phyloP scores from a whole-genome alignment of 768 basidiomycete genomes.

The Agrocybe praecox region DNA sequence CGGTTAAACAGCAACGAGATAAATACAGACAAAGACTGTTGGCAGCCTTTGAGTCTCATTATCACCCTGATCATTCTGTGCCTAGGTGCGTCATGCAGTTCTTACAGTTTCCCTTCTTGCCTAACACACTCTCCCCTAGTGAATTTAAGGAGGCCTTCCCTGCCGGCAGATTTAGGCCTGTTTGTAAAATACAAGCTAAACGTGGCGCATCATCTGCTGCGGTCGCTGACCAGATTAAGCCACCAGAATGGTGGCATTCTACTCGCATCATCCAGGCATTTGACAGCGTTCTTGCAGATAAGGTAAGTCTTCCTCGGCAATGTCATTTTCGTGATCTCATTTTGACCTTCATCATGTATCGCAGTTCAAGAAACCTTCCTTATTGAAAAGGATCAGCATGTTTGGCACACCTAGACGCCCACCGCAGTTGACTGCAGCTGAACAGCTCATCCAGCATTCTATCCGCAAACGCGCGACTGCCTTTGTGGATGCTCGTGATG shows the following conservation, averaged over 20 bases:
- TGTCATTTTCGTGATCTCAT: too few species aligned
- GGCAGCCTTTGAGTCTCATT: constrained; percentile 81
- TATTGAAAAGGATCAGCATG: constrained; percentile 82
- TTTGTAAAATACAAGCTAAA: constrained; percentile 90
- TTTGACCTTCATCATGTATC: neutral
- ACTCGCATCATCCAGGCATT: constrained; percentile 91
- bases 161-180: constrained; percentile 86
- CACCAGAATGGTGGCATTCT: constrained; percentile 95
- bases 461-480: constrained; percentile 94
- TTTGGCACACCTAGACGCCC: constrained; percentile 72
- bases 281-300: constrained; percentile 84
- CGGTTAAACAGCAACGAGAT: constrained; percentile 78
- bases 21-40: constrained; percentile 75
- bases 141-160: constrained; percentile 97
- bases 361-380: constrained; percentile 86
- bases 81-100: constrained; percentile 51
- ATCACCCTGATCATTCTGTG: constrained; percentile 87
- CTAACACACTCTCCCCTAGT: constrained; percentile 37
- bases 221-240: constrained; percentile 87
- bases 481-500: constrained; percentile 92
- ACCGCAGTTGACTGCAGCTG: constrained; percentile 75
- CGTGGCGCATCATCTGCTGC: constrained; percentile 76
- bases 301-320: constrained; percentile 41
- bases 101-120: neutral
- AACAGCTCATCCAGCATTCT: constrained; percentile 84